Base-by-base conservation (phyloP, 805 yeast species). In the Pichia ethanolica region DNA sequence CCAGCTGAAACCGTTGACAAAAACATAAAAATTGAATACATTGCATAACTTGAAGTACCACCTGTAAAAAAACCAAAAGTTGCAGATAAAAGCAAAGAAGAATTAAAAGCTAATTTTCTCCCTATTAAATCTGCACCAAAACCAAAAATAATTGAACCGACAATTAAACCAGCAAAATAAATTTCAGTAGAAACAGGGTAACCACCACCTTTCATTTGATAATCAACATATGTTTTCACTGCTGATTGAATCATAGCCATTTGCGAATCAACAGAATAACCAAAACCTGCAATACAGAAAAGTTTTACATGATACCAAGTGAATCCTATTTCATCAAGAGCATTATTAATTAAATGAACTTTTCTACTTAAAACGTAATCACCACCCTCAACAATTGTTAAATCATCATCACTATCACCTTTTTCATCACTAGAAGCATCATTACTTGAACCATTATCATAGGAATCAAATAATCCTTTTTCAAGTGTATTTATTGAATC, bases 241-340 rank as follows among this genome's bases (percentile, higher is more conserved):
- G 73, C 64, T 42, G 74, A 63, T 50, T 75, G 79, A 47, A 76
- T 60, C 62, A 68, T 65, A 38, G 67, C 70, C 53, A 79, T 65
- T 55, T 75, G 74, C 27, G 81, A 74, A 56, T 79, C 81, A 11
- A 72, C 78, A 9, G 76, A 71, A 52, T 77, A 78, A 27, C 83
- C 83, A 65, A 74, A 71, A 7, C 82, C 83, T 35, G 77, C 77
- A n/a, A 78, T 58, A 51, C 69, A 67, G 59, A 78, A 77, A 11
- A 75, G 60, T 57, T 73, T 70, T 50, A 69, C 64, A 52, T 78
- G 82, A 55, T 72, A 75, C 69, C 75, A 71, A 1, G 84, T 78
- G 64, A 79, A 76, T 0, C 83, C 83, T 48, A 79, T 76, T 55
- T 79, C 80, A 57, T 79, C 82, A 49, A 79, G 66, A 25, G 83